Conservation (phyloP, 768 basidiomycete species). For the Tylopilus sp. region DNA sequence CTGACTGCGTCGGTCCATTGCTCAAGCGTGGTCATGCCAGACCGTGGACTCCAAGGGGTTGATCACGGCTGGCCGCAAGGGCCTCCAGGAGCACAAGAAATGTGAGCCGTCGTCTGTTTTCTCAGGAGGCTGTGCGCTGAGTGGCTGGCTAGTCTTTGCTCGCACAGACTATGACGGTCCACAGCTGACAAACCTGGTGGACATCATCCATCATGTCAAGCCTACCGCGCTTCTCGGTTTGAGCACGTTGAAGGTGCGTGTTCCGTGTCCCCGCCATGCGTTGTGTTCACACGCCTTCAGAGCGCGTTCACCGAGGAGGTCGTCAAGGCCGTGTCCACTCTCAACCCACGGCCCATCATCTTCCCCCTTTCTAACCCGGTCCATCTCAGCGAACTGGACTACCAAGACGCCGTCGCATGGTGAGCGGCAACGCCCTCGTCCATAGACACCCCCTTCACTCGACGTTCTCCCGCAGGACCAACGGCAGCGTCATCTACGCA, state of each 20-base stretch:
- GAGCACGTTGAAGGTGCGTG: conserved; percentile 47
- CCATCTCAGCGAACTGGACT: conserved; percentile 57
- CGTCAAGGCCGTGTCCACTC: conserved; percentile 57
- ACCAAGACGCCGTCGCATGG: conserved; percentile 57
- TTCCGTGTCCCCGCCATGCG: too few relatives aligned
- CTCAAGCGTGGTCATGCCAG: conserved; percentile 30
- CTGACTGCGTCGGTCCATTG: not conserved
- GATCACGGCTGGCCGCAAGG: conserved; percentile 64
- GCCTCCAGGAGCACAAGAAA: conserved; percentile 71
- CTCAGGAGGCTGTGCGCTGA: not conserved
- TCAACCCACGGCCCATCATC: conserved; percentile 72
- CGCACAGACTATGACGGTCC: conserved; percentile 67
- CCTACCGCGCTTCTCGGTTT: conserved; percentile 78
- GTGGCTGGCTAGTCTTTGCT: conserved; percentile 52
- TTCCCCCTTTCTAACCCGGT: conserved; percentile 80
- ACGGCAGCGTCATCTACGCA: conserved; percentile 67
- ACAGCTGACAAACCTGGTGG: conserved; percentile 53
- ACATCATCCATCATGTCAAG: conserved; percentile 68
- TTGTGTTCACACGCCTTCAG: conserved; percentile 15
- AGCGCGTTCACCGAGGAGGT: conserved; percentile 63
- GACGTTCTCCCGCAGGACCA: conserved; percentile 44
- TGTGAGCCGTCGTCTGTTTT: conserved; percentile 36
- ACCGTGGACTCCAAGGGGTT: conserved; percentile 78
- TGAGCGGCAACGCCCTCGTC: conserved; percentile 21
- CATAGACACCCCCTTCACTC: not conserved